Percentiles rank a stretch among this genome's conserved stretches.
Evolutionary conservation across 768 basidiomycete genomes (phyloP).

Genomic region (Podaxis sp.): DNA sequence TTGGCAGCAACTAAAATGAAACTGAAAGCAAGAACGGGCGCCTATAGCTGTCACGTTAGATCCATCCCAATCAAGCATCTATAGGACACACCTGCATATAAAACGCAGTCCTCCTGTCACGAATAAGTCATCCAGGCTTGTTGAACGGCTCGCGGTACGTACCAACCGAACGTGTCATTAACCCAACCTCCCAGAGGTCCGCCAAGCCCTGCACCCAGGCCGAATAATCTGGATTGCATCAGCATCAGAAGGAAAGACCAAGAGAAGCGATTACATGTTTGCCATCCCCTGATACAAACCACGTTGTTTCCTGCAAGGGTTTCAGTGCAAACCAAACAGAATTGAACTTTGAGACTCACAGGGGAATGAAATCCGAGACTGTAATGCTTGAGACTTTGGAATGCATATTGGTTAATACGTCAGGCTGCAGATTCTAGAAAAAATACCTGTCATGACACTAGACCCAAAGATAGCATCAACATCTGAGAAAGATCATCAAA

Average conservation of each 20-base stretch:
- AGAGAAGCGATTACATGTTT: constrained; percentile 60
- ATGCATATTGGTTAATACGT: constrained; percentile 23
- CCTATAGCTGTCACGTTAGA: constrained; percentile 36
- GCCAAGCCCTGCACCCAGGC: constrained; percentile 77
- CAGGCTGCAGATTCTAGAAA: constrained; percentile 2
- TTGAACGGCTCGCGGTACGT: constrained; percentile 26
- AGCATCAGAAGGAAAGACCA: constrained; percentile 5
- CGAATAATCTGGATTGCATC: constrained; percentile 59
- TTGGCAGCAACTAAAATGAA: constrained; percentile 69
- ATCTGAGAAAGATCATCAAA: constrained; percentile 15
- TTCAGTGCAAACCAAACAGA: constrained; percentile 7
- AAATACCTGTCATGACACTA: constrained; percentile 81
- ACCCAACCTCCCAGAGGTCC: constrained; percentile 84
- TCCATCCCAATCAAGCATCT: constrained; percentile 8
- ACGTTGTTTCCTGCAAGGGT: constrained; percentile 63
- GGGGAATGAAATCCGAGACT: constrained; percentile 84
- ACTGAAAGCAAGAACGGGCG: constrained; percentile 75
- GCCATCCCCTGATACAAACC: constrained; percentile 92
- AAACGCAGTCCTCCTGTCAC: constrained; percentile 73
- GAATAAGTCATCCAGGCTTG: constrained; percentile 14
- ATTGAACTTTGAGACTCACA: constrained; percentile 49
- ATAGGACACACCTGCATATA: constrained; percentile 63
- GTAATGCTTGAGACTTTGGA: constrained; percentile 74
- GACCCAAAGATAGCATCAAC: constrained; percentile 24
- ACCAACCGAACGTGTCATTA: constrained; percentile 86